Evolutionary conservation across 306 rosid species (phyloP).

Genomic region (Fragaria vesca): DNA sequence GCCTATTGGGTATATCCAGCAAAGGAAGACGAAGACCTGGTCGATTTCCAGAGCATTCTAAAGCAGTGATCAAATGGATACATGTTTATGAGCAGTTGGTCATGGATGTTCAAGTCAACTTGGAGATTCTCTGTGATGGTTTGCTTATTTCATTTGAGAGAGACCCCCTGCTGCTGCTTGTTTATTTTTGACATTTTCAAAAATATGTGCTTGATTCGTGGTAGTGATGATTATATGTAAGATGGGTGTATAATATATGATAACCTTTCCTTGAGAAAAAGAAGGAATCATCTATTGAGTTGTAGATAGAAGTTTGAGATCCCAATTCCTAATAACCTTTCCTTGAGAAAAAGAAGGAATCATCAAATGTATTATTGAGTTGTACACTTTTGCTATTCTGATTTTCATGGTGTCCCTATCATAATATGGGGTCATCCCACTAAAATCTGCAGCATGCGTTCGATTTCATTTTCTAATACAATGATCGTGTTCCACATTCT

Average conservation of each 20-base stretch:
- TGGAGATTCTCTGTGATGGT: background rate
- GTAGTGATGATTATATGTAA: background rate
- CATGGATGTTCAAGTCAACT: slow-evolving; percentile 3
- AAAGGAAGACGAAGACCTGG: background rate
- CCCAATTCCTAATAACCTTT: background rate
- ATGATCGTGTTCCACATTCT: background rate
- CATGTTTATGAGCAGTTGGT: background rate
- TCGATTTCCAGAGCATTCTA: background rate
- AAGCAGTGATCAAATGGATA: background rate
- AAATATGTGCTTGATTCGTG: background rate
- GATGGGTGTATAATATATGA: too few relatives aligned
- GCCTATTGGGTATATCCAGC: background rate
- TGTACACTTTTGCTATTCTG: background rate
- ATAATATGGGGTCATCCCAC: background rate
- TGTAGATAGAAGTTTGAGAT: background rate
- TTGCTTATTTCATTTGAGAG: background rate
- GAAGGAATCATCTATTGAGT: background rate
- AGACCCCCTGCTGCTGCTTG: background rate
- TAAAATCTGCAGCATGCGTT: background rate
- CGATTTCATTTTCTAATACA: too few relatives aligned
- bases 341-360: background rate
- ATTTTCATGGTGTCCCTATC: too few relatives aligned
- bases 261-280: background rate
- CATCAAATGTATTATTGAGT: background rate
- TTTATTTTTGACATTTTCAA: background rate